A percentile compares a stretch with the other conserved stretches of the same genome.
These are phyloP conservation scores for Colletotrichum lentis DNA, from an alignment of 2,329 filamentous ascomycete genomes.

Conservation along the genomic window DNA sequence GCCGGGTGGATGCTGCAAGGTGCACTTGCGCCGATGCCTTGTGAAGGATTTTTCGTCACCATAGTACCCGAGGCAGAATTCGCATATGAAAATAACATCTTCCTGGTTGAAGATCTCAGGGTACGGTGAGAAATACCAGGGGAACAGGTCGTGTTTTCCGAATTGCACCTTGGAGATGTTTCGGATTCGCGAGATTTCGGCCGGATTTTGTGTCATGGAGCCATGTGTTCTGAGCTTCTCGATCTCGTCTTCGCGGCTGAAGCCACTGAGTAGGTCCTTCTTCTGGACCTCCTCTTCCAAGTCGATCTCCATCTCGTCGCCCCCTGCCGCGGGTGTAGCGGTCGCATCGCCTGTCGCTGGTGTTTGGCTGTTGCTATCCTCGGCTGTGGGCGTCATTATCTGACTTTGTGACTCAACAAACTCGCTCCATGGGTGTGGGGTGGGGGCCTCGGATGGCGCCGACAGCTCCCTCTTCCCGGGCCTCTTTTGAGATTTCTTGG, in stretches of 20 bases:
- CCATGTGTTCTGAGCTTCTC: conserved; percentile 94
- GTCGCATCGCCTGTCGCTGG: conserved; percentile 54
- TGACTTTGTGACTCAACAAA: conserved; percentile 58
- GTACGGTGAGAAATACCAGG: conserved; percentile 99
- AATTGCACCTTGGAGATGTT: conserved; percentile 96
- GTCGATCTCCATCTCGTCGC: conserved; percentile 65
- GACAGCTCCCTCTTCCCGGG: conserved; percentile 65
- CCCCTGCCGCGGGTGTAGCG: conserved; percentile 54
- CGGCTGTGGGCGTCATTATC: conserved; percentile 53
- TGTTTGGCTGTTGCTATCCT: conserved; percentile 57
- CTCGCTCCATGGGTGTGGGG: conserved; percentile 63
- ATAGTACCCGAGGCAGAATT: conserved; percentile 94
- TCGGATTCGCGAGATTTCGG: conserved; percentile 93
- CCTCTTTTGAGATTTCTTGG: conserved; percentile 68
- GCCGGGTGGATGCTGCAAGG: conserved; percentile 88
- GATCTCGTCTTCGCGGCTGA: conserved; percentile 88
- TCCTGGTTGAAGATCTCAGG: conserved; percentile 87
- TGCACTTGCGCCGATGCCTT: conserved; percentile 89
- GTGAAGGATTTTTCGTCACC: conserved; percentile 82
- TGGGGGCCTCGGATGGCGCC: conserved; percentile 61
- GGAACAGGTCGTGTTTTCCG: conserved; percentile 88
- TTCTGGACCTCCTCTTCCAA: conserved; percentile 57
- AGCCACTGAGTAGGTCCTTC: conserved; percentile 59
- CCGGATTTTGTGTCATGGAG: conserved; percentile 98
- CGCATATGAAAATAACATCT: conserved; percentile 94